These are phyloP conservation scores for Ilex asprella DNA, from an alignment of 257 asterid genomes.

Conservation along the genomic window DNA sequence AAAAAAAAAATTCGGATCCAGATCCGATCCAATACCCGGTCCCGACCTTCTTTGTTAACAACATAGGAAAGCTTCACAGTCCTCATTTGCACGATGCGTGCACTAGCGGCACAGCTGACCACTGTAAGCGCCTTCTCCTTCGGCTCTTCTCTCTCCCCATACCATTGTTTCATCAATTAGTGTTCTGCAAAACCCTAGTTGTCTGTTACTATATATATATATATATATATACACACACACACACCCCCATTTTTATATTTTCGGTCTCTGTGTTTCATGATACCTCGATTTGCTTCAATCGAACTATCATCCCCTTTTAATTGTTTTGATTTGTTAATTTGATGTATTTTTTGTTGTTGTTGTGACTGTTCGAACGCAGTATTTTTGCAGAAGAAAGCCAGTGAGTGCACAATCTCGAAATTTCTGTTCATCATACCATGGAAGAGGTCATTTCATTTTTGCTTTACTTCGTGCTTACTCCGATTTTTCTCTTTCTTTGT, in stretches of 20 bases:
- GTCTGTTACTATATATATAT: no score
- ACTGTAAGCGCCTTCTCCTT: conserved; percentile 24
- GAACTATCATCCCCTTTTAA: neutral
- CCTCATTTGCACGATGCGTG: conserved; percentile 25
- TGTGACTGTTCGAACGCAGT: conserved; percentile 30
- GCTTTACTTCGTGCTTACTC: neutral
- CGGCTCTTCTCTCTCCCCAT: no score
- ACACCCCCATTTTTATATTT: no score
- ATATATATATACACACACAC: no score
- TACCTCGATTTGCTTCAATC: no score
- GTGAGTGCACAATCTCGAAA: conserved; percentile 34
- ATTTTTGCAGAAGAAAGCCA: conserved; percentile 40
- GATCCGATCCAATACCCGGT: no score
- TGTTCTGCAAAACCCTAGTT: no score
- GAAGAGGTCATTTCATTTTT: conserved; percentile 24
- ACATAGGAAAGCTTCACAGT: no score
- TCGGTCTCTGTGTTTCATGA: neutral
- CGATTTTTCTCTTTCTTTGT: neutral
- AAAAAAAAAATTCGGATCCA: no score
- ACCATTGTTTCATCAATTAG: no score
- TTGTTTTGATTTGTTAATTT: neutral
- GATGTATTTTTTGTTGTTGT: neutral
- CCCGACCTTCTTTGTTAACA: no score
- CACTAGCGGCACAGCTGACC: conserved; percentile 25
- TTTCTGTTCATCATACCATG: conserved; percentile 42